Evolutionary conservation across 257 asterid species (phyloP), one percentile per base, ranked within the genome.

Genomic region (Handroanthus guayacan): DNA sequence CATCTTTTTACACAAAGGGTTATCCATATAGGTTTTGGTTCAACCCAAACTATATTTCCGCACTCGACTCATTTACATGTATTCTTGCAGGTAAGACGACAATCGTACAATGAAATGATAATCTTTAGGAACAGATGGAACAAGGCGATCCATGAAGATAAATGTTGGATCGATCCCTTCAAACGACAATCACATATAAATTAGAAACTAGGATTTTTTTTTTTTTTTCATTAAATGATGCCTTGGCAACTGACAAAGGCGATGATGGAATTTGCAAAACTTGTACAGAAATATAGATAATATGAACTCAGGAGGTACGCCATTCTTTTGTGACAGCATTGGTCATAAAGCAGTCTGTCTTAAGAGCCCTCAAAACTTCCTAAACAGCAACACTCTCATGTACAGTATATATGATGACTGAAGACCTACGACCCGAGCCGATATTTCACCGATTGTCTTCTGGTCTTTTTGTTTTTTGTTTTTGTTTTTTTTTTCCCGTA

Each of bases 81-180:
- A 11, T 79, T 31, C 12, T 6, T 75, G 81, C 88, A 95, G 99
- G 97, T 95, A 41, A 79, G 99, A 14, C 67, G 57, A 63, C 90
- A 78, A 51, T 95, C 99, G 2, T 84, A 82, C 67, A 64, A 72
- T 2, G 99, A 95, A 79, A 92, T 92, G 99, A 67, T 14, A 64
- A 72, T 79, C 2, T 95, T 92, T 75, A 79, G 69, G 81, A 80
- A 69, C 2, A 87, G 99, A 74, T 95, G 99, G 99, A 64, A 55
- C 18, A 62, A 77, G 44, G 97, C 98, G 2, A 89, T 83, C 38
- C 70, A 84, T 79, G 81, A 87, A 58, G 99, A 95, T 48, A 60
- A 82, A 67, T 95, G 98, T 71, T 95, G 98, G 98, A 74, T 75
- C 36, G 92, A 95, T 83, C 97, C 97, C 5, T 92, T 78, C 64